Evolutionary conservation across 352 stramenopile genomes (phyloP).

Genomic region (Globisporangium irregulare): DNA sequence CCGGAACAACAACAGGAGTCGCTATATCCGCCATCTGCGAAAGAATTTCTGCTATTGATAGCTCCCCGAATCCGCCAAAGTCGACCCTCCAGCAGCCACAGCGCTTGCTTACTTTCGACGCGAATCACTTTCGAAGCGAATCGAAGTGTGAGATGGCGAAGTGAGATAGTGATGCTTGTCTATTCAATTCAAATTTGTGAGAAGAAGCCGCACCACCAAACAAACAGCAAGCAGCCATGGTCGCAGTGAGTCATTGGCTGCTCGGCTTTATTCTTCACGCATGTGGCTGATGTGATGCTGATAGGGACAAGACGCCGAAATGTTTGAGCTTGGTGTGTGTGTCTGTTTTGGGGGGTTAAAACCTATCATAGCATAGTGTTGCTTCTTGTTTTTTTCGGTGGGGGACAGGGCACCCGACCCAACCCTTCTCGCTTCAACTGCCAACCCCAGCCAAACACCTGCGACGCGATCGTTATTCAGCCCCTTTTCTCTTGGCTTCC

Average conservation of each 20-base stretch:
- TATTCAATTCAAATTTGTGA: constrained; percentile 1
- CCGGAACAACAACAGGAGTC: neutral
- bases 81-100: neutral
- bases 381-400: neutral
- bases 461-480: constrained; percentile 9
- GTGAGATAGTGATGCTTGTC: neutral
- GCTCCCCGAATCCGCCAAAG: neutral
- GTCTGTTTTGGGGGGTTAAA: neutral
- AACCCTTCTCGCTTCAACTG: constrained; percentile 6
- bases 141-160: no score
- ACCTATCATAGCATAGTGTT: neutral
- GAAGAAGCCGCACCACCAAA: neutral
- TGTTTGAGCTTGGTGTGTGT: neutral
- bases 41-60: neutral
- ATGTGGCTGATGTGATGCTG: neutral
- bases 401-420: neutral
- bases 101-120: neutral
- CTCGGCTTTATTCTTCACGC: neutral
- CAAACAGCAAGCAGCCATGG: neutral
- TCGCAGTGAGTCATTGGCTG: neutral
- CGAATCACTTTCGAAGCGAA: neutral
- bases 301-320: neutral
- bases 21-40: neutral
- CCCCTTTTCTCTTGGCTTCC: constrained; percentile 7
- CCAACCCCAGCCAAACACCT: neutral